Evolutionary conservation across 2,329 filamentous ascomycete genomes (phyloP).

Genomic region (Cladosporium sp.): DNA sequence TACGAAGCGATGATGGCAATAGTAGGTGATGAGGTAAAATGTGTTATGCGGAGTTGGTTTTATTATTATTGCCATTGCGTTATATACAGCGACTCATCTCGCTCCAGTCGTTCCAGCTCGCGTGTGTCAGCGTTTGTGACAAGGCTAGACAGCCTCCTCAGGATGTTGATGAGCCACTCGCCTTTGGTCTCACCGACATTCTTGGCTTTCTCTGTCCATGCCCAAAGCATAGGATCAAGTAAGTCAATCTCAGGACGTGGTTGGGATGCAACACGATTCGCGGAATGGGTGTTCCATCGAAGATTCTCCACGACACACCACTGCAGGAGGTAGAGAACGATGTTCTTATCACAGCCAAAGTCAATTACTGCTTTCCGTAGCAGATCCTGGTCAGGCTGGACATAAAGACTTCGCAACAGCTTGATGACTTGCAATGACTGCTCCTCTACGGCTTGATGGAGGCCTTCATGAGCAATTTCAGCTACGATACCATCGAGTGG

Average conservation of each 20-base stretch:
- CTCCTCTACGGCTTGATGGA: slow-evolving; percentile 25
- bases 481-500: slow-evolving; percentile 14
- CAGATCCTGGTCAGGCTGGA: slow-evolving; percentile 23
- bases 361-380: slow-evolving; percentile 29
- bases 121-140: background rate
- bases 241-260: slow-evolving; percentile 21
- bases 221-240: slow-evolving; percentile 31
- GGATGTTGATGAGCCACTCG: slow-evolving; percentile 26
- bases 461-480: slow-evolving; percentile 27
- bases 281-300: background rate
- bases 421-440: slow-evolving; percentile 19
- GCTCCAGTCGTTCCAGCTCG: slow-evolving; percentile 2
- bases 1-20: too few relatives aligned
- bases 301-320: slow-evolving; percentile 12
- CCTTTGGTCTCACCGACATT: slow-evolving; percentile 22
- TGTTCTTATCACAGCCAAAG: slow-evolving; percentile 25
- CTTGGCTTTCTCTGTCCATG: slow-evolving; percentile 29
- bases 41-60: too few relatives aligned
- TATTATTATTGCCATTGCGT: slow-evolving; percentile 5
- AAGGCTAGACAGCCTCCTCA: slow-evolving; percentile 15
- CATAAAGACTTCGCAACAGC: slow-evolving; percentile 22
- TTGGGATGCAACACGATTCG: background rate
- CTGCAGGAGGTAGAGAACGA: slow-evolving; percentile 23
- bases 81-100: slow-evolving; percentile 2
- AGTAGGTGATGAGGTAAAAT: too few relatives aligned